phyloP scores from a whole-genome alignment of 1,284 basidiomycete species.

The Trichosporon coremiiforme region DNA sequence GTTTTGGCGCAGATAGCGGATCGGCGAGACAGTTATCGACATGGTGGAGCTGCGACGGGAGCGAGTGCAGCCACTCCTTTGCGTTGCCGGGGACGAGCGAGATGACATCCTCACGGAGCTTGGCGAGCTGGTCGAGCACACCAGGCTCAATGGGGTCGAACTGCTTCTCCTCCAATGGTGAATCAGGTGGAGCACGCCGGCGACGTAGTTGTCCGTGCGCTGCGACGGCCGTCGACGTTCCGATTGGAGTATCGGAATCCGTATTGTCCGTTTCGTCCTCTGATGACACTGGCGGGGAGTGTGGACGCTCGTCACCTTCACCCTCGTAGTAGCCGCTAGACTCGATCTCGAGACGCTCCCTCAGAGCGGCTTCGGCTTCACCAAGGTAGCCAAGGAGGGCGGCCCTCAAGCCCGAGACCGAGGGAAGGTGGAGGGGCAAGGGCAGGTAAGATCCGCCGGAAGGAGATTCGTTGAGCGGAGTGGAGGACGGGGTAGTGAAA shows the following conservation, averaged over 20 bases:
- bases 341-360: constrained; percentile 40
- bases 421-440: constrained; percentile 29
- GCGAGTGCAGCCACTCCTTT: constrained; percentile 43
- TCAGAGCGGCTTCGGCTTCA: constrained; percentile 51
- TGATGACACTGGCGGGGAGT: constrained; percentile 21
- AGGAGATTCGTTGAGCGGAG: neutral
- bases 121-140: constrained; percentile 45
- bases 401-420: constrained; percentile 43
- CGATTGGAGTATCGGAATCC: constrained; percentile 11
- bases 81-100: constrained; percentile 41
- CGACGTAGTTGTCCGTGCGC: constrained; percentile 14
- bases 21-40: constrained; percentile 42
- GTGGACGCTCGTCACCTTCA: constrained; percentile 2
- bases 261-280: constrained; percentile 31
- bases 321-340: constrained; percentile 15
- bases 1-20: constrained; percentile 23
- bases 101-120: constrained; percentile 50
- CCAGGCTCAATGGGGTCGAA: constrained; percentile 24
- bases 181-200: neutral
- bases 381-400: constrained; percentile 54
- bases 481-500: neutral
- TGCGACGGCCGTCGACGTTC: constrained; percentile 10
- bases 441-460: constrained; percentile 19
- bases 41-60: constrained; percentile 41
- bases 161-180: neutral